Evolutionary conservation across 331 rosid genomes (phyloP).

Genomic region (Saraca asoca): DNA sequence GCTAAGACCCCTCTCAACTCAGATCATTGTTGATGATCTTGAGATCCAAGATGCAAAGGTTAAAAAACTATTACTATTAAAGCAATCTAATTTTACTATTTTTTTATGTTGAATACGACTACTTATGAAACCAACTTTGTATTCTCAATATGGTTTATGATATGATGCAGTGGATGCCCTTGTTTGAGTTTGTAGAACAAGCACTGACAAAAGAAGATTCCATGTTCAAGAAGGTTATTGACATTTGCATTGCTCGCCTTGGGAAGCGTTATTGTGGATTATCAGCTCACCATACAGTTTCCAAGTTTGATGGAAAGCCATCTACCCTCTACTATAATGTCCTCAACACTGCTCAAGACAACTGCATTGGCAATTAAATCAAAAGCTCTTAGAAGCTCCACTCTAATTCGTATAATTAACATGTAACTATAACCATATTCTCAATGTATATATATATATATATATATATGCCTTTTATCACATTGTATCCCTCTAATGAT

Average conservation of each 20-base stretch:
- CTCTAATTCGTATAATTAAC: not conserved
- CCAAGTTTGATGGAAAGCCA: slow-evolving; percentile 76
- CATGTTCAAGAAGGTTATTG: slow-evolving; percentile 80
- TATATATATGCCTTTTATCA: not conserved
- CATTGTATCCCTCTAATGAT: no score
- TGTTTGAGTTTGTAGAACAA: slow-evolving; percentile 82
- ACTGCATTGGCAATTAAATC: slow-evolving; percentile 56
- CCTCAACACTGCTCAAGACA: slow-evolving; percentile 39
- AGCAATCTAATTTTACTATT: no score
- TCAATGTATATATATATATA: not conserved
- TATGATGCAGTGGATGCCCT: slow-evolving; percentile 84
- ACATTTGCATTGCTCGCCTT: slow-evolving; percentile 77
- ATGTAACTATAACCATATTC: no score
- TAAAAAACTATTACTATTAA: no score
- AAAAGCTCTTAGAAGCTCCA: not conserved
- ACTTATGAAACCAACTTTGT: not conserved
- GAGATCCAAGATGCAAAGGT: slow-evolving; percentile 95
- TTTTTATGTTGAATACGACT: no score
- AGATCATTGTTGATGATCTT: slow-evolving; percentile 67
- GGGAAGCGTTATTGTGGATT: slow-evolving; percentile 78
- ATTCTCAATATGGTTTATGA: slow-evolving; percentile 6
- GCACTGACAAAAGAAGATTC: slow-evolving; percentile 73
- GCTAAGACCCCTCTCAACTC: slow-evolving; percentile 74
- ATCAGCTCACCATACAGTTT: slow-evolving; percentile 63
- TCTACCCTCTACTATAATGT: slow-evolving; percentile 83